Percentiles rank a stretch among this genome's conserved stretches.
These are phyloP conservation scores for Irpex lacteus DNA, from an alignment of 1,284 basidiomycete genomes.

Conservation along the genomic window DNA sequence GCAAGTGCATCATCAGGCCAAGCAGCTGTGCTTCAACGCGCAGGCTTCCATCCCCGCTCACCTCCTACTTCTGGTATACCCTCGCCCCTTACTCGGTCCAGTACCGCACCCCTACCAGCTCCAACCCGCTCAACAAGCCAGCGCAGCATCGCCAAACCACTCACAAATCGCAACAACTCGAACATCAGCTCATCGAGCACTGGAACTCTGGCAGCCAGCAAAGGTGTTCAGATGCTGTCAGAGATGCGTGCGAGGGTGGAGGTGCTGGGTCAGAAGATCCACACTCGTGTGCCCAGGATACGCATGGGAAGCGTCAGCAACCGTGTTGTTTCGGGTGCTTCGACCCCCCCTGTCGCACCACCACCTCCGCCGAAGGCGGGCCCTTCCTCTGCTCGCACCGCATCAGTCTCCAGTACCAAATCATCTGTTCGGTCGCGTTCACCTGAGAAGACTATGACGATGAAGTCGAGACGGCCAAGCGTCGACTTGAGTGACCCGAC, in stretches of 20 bases:
- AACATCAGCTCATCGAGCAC: conserved; percentile 43
- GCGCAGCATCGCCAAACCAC: conserved; percentile 43
- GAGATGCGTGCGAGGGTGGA: conserved; percentile 81
- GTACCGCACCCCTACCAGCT: conserved; percentile 48
- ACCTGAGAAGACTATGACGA: conserved; percentile 24
- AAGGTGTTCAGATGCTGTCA: conserved; percentile 84
- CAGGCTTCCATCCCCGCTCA: conserved; percentile 46
- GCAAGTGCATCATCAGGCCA: conserved; percentile 36
- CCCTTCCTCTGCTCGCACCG: conserved; percentile 21
- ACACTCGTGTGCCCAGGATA: conserved; percentile 76
- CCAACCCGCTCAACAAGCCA: conserved; percentile 44
- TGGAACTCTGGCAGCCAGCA: conserved; percentile 50
- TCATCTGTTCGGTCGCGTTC: conserved; percentile 24
- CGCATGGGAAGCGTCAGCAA: conserved; percentile 72
- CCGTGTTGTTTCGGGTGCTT: conserved; percentile 36
- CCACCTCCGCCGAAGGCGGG: conserved; percentile 21
- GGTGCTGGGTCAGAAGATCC: conserved; percentile 80
- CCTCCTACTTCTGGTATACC: conserved; percentile 34
- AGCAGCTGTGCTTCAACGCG: conserved; percentile 47
- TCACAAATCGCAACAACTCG: conserved; percentile 41
- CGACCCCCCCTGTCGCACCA: conserved; percentile 29
- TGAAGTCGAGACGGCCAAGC: conserved; percentile 28
- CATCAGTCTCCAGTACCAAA: conserved; percentile 27
- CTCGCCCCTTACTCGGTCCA: conserved; percentile 53
- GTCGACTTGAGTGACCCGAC: conserved; percentile 29